A percentile compares a stretch with the other conserved stretches of the same genome.
Evolutionary conservation across 148 eudicot species (phyloP).

Genomic region (Arbutus unedo): DNA sequence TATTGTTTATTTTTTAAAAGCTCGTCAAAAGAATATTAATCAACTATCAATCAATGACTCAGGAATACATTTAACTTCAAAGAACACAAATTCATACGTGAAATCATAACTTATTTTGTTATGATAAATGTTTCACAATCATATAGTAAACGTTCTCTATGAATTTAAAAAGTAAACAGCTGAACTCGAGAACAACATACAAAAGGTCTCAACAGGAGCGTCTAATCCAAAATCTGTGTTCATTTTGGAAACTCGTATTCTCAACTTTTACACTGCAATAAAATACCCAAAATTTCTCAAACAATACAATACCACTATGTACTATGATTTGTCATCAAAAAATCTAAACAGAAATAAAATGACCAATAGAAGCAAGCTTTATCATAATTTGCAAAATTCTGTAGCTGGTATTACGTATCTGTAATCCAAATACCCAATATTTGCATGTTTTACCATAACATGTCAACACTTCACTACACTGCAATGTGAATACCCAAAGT

Average conservation of each 20-base stretch:
- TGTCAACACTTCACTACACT: slow-evolving; percentile 1
- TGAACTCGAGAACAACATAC: no score
- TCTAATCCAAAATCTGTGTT: no score
- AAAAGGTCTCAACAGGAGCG: no score
- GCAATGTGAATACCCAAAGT: background rate
- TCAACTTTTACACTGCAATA: slow-evolving; percentile 19
- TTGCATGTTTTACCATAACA: background rate
- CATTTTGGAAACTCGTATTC: background rate
- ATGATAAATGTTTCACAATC: no score
- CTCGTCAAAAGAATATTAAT: no score
- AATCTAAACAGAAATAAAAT: background rate
- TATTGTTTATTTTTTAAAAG: no score
- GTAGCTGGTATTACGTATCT: background rate
- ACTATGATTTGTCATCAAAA: background rate
- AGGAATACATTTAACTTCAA: no score
- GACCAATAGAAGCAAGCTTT: background rate
- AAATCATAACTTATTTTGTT: no score
- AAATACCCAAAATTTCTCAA: slow-evolving; percentile 19
- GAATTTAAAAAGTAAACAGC: no score
- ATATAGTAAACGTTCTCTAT: no score
- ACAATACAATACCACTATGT: background rate
- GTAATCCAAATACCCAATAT: background rate
- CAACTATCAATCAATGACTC: no score
- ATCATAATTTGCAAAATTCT: background rate
- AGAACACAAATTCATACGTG: no score